These are phyloP conservation scores for Globisporangium middletonii DNA, from an alignment of 352 stramenopile genomes.

Conservation along the genomic window DNA sequence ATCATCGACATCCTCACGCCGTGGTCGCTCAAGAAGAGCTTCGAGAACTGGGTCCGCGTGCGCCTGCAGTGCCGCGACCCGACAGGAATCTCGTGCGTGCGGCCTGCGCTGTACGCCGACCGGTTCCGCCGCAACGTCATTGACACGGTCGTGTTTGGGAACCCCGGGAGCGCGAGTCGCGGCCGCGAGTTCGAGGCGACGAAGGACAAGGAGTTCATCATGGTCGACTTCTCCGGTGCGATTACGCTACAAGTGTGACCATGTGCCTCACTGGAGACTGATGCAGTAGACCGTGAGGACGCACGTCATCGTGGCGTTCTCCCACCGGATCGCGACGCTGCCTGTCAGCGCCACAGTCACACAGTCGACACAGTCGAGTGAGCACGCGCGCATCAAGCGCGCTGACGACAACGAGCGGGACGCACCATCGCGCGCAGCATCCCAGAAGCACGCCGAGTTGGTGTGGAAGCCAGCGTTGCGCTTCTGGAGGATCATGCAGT, in stretches of 20 bases:
- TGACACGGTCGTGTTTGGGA: conserved; percentile 76
- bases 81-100: conserved; percentile 80
- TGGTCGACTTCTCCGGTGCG: conserved; percentile 77
- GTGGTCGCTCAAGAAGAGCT: conserved; percentile 91
- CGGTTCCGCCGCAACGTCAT: conserved; percentile 83
- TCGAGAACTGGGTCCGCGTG: conserved; percentile 86
- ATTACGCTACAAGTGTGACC: conserved; percentile 31
- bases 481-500: conserved; percentile 88
- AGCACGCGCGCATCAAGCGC: conserved; percentile 2
- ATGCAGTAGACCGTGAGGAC: conserved; percentile 69
- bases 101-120: conserved; percentile 74
- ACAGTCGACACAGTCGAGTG: background rate
- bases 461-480: conserved; percentile 83
- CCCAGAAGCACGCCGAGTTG: conserved; percentile 86
- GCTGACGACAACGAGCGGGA: background rate
- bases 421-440: conserved; percentile 77
- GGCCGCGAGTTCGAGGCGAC: conserved; percentile 12
- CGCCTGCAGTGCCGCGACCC: conserved; percentile 72
- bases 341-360: conserved; percentile 19
- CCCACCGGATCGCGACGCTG: conserved; percentile 69
- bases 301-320: conserved; percentile 70
- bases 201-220: conserved; percentile 67
- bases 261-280: conserved; percentile 39
- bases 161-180: conserved; percentile 30
- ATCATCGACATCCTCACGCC: conserved; percentile 97